Base-by-base conservation (phyloP, 225 moss, liverwort and hornwort species). In the Sphagnum tenellum region DNA sequence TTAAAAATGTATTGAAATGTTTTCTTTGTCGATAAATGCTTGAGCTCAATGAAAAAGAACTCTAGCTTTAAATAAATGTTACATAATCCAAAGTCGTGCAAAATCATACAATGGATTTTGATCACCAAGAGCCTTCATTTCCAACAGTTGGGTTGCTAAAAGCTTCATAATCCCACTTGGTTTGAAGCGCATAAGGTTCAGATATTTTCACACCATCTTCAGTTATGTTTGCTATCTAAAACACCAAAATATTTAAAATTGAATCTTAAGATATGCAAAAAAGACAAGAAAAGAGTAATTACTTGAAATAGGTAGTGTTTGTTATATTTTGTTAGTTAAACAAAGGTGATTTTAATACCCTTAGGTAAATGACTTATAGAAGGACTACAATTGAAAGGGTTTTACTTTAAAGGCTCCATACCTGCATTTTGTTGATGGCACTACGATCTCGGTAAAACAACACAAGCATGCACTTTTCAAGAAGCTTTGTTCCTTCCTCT, bases 361-460 rank as follows among this genome's bases (percentile, higher is more conserved):
- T 52, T 52, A 52, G 52, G 9, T 9, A 2, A 52, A 6, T 52
- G 52, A 9, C 1, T 52, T 29, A 29, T 29, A 29, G 29, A 29
- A 29, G 29, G 52, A 6, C 52, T 52, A 9, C 1, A 52, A 6
- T 52, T 6, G 52, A 52, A 9, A 52, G 52, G 6, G 9, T 6
- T 9, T 52, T 45, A 13, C n/a, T 2, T 13, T 60, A 7, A 8
- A 12, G 9, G 5, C 0, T 0, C 2, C 44, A 59, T 77, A 89
- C 91, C 89, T 93, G 92, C 65, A 98, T 79, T 73, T 98, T 98
- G 72, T 98, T 93, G 75, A 93, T 92, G 52, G 90, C 81, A 48
- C 88, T 75, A 9, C 90, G 79, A 72, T 93, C 92, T 29, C 92
- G 83, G 66, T 93, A 93, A 73, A 85, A 90, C 46, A 98, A 85